These are phyloP conservation scores for Kodamaea plutei DNA, from an alignment of 1,139 yeast genomes.

Conservation along the genomic window DNA sequence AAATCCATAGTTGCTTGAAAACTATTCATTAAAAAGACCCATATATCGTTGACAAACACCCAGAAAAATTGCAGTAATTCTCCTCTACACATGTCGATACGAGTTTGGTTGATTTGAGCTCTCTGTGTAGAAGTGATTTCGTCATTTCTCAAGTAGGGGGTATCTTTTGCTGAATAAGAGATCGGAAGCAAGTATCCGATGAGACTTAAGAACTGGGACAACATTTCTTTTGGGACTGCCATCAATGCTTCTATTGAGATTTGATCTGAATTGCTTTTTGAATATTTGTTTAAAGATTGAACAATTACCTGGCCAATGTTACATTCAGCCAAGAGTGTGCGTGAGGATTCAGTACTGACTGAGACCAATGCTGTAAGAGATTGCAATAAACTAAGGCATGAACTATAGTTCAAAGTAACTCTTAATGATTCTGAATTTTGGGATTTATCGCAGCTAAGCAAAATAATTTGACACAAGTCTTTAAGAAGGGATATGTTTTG, in stretches of 20 bases:
- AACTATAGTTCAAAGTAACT: slow-evolving; percentile 24
- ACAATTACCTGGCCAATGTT: slow-evolving; percentile 41
- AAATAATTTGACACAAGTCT: slow-evolving; percentile 25
- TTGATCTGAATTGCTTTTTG: slow-evolving; percentile 13
- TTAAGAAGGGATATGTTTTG: slow-evolving; percentile 22
- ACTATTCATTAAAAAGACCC: slow-evolving; percentile 61
- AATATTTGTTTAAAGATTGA: slow-evolving; percentile 40
- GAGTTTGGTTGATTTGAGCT: slow-evolving; percentile 22
- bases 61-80: slow-evolving; percentile 26
- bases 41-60: slow-evolving; percentile 46
- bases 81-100: slow-evolving; percentile 23
- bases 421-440: slow-evolving; percentile 14
- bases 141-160: slow-evolving; percentile 29
- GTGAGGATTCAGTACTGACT: slow-evolving; percentile 39
- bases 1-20: slow-evolving; percentile 76
- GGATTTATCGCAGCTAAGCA: slow-evolving; percentile 28
- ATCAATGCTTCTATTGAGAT: slow-evolving; percentile 63
- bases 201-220: slow-evolving; percentile 53
- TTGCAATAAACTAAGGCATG: slow-evolving; percentile 39
- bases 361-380: slow-evolving; percentile 38
- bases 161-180: slow-evolving; percentile 23
- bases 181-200: slow-evolving; percentile 58
- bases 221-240: slow-evolving; percentile 67
- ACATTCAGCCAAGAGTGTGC: slow-evolving; percentile 35
- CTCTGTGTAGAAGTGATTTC: slow-evolving; percentile 25